Conservation (phyloP, 805 yeast species). For the Blastobotrys peoriensis region DNA sequence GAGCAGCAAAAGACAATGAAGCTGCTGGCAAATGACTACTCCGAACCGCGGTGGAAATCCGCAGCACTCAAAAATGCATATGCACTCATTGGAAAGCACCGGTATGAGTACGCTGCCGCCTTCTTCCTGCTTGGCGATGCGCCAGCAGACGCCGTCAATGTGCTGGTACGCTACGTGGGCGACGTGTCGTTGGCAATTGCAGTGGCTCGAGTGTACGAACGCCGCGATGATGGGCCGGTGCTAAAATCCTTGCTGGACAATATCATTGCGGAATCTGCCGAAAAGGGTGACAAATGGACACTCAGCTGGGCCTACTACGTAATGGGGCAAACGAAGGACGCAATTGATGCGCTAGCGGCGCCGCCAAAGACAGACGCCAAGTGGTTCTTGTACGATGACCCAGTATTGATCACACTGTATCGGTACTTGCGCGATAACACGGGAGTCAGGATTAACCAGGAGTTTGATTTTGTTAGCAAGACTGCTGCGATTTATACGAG, state of each 20-base stretch:
- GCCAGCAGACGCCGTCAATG: conserved; percentile 69
- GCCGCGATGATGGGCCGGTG: conserved; percentile 51
- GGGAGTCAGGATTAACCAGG: conserved; percentile 28
- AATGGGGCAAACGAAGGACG: conserved; percentile 39
- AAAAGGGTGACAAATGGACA: conserved; percentile 71
- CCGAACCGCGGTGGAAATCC: conserved; percentile 67
- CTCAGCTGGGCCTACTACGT: conserved; percentile 78
- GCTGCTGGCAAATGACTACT: conserved; percentile 72
- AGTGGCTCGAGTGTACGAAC: conserved; percentile 70
- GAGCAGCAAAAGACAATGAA: conserved; percentile 79
- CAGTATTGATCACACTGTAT: conserved; percentile 67
- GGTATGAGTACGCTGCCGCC: conserved; percentile 81
- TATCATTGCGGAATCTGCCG: conserved; percentile 51
- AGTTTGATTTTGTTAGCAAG: conserved; percentile 55
- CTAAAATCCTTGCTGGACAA: conserved; percentile 44
- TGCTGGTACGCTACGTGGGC: conserved; percentile 57
- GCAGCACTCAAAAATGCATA: conserved; percentile 93
- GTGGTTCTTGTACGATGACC: conserved; percentile 66
- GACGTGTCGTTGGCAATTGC: conserved; percentile 75
- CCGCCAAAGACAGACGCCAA: conserved; percentile 7
- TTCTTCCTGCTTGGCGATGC: conserved; percentile 78
- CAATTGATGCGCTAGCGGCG: conserved; percentile 60
- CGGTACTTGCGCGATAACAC: conserved; percentile 44
- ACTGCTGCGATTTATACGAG: conserved; percentile 64
- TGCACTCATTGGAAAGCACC: conserved; percentile 81